Base-by-base conservation (phyloP, 371 early-diverging fungal genomes). In the Zychaea mexicana region DNA sequence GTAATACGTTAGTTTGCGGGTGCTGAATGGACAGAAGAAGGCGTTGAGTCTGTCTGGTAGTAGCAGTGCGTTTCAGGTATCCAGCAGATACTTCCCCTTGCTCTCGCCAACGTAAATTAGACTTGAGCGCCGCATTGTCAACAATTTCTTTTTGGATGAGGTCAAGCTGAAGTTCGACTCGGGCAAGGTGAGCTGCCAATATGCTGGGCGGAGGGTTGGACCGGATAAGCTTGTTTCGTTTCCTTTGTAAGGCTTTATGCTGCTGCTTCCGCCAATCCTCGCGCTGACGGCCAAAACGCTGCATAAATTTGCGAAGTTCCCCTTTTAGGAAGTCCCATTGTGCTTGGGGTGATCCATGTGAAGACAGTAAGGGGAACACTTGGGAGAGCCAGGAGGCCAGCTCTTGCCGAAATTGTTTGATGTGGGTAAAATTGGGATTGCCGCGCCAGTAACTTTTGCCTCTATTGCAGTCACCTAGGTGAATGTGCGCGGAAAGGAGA, bases 371-470 rank as follows among this genome's bases (percentile, higher is more conserved):
- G 0, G 52, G 38, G 5, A 10, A 24, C 1, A 52, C 13, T 5
- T 3, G 4, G 12, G 53, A 30, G 0, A 62, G 55, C 2, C 8
- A 3, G 13, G 1, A 0, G 2, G 53, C 62, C 0, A 62, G 26
- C 8, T 19, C 22, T 36, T 31, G 52, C 0, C 54, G 62, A 22
- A 62, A 62, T 27, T 52, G 33, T 2, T 10, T 5, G 2, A 13
- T 0, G 3, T 15, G 24, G 0, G 62, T 17, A 38, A 36, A 33
- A 27, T 36, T 32, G 17, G 62, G 62, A 32, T 62, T 52, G 38
- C 54, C 52, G 21, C 62, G 31, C 62, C 62, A 62, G 28, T 36
- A 54, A 5, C 62, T 54, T 32, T 62, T 52, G 8, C 62, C 62
- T 21, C 12, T 36, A 3, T 3, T 10, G 0, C n/a, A n/a, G 7